Evolutionary conservation across 2,329 filamentous ascomycete species (phyloP), one percentile per base, ranked within the genome.

Genomic region (Echinosphaeria canescens): DNA sequence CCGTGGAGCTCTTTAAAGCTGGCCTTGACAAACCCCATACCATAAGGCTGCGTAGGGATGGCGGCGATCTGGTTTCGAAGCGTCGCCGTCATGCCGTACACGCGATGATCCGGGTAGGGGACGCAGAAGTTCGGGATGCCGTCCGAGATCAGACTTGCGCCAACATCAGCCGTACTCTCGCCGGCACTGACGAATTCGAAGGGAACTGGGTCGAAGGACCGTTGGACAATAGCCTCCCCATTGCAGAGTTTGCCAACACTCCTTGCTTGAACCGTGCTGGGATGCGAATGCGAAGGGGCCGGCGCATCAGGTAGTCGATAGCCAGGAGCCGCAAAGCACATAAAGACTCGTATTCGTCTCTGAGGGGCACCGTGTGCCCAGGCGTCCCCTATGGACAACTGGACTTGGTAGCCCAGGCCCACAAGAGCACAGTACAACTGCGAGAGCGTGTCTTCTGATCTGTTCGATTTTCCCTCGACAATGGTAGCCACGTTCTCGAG

Each of bases 401-500:
- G 63, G 0, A 68, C 53, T 39, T 90, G 79, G 35, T 88, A 90
- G 0, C 78, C 79, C 33, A 88, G 54, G 0, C 72, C 75, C 0
- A 85, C 71, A 1, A 88, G 48, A 1, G 69, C 59, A 33, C 73
- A 76, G 8, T 88, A 54, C 0, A 88, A 51, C 35, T 84, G 76
- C 2, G 69, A 70, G 27, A 84, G 69, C 0, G 79, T 63, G 30
- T 79, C 76, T 13, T 73, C 54, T 17, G 45, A 48, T 5, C 40
- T 38, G 12, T 43, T 51, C 12, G 50, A 49, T 14, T 26, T 22
- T 1, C 29, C 15, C 40, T 52, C 56, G 0, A 75, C 59, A 49
- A 85, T 79, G 0, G 50, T 55, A 0, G 63, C 47, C 0, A 90
- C 80, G 35, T 90, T 90, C 42, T 90, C 80, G 0, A 90, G 54